Percentiles rank a stretch among this genome's conserved stretches.
Conservation (phyloP, 805 yeast genomes). For the Ogataea naganishii region DNA sequence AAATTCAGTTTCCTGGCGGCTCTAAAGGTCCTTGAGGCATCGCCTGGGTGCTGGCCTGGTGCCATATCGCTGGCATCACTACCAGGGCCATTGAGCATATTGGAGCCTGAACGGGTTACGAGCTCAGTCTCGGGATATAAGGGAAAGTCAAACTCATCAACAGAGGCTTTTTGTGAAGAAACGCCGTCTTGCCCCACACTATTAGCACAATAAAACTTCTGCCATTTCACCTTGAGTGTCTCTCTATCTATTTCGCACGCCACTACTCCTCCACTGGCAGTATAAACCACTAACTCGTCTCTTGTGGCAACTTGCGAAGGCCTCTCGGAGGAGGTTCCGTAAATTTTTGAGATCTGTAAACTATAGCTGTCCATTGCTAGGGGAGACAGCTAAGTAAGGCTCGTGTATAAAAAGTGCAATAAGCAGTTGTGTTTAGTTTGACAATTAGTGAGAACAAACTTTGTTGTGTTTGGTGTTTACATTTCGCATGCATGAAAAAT, state of each 20-base stretch:
- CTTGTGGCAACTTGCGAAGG: slow-evolving; percentile 32
- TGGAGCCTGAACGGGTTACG: slow-evolving; percentile 12
- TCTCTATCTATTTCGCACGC: slow-evolving; percentile 27
- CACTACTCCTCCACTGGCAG: slow-evolving; percentile 55
- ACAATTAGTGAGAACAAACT: slow-evolving; percentile 1
- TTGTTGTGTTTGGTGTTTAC: too few species aligned
- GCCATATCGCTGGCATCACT: too few species aligned
- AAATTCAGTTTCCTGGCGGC: too few species aligned
- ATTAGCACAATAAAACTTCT: slow-evolving; percentile 47
- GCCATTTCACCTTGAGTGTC: slow-evolving; percentile 18
- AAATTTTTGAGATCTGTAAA: slow-evolving; percentile 18
- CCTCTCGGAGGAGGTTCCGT: slow-evolving; percentile 40
- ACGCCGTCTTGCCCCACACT: slow-evolving; percentile 5
- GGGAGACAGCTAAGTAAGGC: neutral
- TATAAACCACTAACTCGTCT: slow-evolving; percentile 37
- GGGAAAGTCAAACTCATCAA: slow-evolving; percentile 30
- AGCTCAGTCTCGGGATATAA: slow-evolving; percentile 21
- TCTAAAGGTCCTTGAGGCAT: too few species aligned
- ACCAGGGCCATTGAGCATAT: too few species aligned
- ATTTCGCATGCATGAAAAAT: too few species aligned
- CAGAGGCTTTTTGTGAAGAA: too few species aligned
- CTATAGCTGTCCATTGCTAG: slow-evolving; percentile 1
- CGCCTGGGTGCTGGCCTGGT: too few species aligned
- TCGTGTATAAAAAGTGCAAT: neutral
- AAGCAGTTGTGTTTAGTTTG: neutral